Evolutionary conservation across 73 alveolate genomes (phyloP).

Genomic region (Tetrahymena malaccensis): DNA sequence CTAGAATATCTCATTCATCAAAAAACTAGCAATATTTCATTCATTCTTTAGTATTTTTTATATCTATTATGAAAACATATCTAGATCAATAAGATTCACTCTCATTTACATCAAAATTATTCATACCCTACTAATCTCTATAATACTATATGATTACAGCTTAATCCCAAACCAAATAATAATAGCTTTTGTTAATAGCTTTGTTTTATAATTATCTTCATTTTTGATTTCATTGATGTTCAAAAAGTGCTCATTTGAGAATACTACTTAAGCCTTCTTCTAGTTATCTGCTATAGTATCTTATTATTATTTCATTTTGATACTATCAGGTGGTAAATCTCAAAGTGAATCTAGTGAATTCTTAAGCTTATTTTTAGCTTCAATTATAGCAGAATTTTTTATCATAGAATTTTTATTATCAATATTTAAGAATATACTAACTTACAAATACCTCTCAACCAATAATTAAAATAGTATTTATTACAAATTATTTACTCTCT

Average conservation of each 20-base stretch:
- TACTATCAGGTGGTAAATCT: neutral
- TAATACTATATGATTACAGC: neutral
- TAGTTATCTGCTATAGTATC: no score
- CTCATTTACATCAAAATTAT: no score
- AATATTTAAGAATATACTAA: no score
- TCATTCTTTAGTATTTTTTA: neutral
- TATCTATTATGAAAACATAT: no score
- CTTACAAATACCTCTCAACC: neutral
- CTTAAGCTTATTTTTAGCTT: neutral
- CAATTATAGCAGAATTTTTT: neutral
- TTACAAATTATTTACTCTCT: no score
- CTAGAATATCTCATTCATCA: neutral
- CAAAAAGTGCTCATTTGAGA: neutral
- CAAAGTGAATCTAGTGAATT: neutral
- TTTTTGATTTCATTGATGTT: neutral
- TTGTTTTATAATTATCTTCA: no score
- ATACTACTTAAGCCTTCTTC: neutral
- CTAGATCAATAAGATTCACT: neutral
- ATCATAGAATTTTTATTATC: neutral
- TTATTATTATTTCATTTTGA: no score
- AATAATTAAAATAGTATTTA: no score
- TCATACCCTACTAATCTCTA: neutral
- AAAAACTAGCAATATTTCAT: neutral
- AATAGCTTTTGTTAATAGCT: neutral
- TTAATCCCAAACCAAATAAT: no score